A percentile compares a stretch with the other conserved stretches of the same genome.
phyloP scores from a whole-genome alignment of 2,329 filamentous ascomycete species.

The Fonsecaea pedrosoi region DNA sequence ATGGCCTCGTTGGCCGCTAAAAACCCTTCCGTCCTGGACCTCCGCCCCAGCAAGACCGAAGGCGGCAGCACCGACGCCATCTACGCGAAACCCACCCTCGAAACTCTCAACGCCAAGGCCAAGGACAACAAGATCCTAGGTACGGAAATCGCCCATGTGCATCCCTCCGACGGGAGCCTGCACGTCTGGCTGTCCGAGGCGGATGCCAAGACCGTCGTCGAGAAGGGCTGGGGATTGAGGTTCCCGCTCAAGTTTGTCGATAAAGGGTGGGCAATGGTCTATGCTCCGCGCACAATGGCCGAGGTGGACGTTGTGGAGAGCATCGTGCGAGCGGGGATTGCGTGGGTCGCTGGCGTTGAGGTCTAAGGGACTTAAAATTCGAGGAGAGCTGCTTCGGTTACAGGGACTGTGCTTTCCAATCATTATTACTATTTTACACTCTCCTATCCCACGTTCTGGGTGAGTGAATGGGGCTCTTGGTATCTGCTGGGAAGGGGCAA shows the following conservation, averaged over 20 bases:
- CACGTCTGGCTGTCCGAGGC: slow-evolving; percentile 35
- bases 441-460: too few species aligned
- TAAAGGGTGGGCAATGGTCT: slow-evolving; percentile 35
- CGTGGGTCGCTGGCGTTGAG: slow-evolving; percentile 28
- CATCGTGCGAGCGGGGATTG: slow-evolving; percentile 31
- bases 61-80: slow-evolving; percentile 32
- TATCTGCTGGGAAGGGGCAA: background rate
- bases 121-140: slow-evolving; percentile 23
- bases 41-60: slow-evolving; percentile 34
- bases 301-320: slow-evolving; percentile 35
- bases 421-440: too few species aligned
- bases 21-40: slow-evolving; percentile 27
- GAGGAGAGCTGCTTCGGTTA: background rate
- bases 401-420: too few species aligned
- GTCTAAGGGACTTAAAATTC: slow-evolving; percentile 4
- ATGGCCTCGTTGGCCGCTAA: slow-evolving; percentile 26
- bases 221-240: slow-evolving; percentile 33
- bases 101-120: slow-evolving; percentile 26
- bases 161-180: slow-evolving; percentile 29
- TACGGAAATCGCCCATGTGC: slow-evolving; percentile 33
- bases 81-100: slow-evolving; percentile 24
- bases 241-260: slow-evolving; percentile 32
- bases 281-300: slow-evolving; percentile 30
- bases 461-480: background rate
- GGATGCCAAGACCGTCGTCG: slow-evolving; percentile 33